phyloP scores from a whole-genome alignment of 768 basidiomycete genomes.

The Brasilioporus rufonigricans region DNA sequence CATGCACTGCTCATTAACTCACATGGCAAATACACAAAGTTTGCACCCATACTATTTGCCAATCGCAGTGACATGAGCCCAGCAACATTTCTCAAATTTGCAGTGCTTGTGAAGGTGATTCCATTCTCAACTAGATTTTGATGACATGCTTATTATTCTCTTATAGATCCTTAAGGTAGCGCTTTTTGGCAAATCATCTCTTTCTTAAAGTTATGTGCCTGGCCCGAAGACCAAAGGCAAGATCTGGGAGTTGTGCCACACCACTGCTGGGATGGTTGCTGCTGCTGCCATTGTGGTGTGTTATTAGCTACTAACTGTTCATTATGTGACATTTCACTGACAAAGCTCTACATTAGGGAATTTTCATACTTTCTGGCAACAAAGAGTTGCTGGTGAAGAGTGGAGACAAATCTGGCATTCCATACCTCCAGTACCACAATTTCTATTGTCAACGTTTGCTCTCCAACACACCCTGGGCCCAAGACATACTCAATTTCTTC shows the following conservation, averaged over 20 bases:
- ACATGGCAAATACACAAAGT: background rate
- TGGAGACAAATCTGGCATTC: background rate
- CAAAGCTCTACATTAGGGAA: background rate
- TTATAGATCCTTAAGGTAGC: background rate
- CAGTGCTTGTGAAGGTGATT: background rate
- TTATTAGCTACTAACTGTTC: too few species aligned
- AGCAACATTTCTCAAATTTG: background rate
- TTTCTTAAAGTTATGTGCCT: background rate
- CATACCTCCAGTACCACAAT: background rate
- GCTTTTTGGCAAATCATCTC: background rate
- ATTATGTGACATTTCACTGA: background rate
- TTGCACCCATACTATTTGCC: background rate
- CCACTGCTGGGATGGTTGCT: background rate
- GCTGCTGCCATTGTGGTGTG: background rate
- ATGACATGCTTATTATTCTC: background rate
- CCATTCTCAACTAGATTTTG: too few species aligned
- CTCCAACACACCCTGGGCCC: background rate
- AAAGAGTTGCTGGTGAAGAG: background rate
- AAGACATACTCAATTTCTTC: background rate
- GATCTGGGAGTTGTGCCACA: background rate
- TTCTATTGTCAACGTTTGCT: background rate
- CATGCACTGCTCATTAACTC: background rate
- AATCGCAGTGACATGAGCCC: background rate
- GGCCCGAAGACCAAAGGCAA: background rate
- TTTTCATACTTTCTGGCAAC: background rate